Evolutionary conservation across 2,329 filamentous ascomycete species (phyloP), one percentile per base, ranked within the genome.

Genomic region (Aureobasidium sp.): DNA sequence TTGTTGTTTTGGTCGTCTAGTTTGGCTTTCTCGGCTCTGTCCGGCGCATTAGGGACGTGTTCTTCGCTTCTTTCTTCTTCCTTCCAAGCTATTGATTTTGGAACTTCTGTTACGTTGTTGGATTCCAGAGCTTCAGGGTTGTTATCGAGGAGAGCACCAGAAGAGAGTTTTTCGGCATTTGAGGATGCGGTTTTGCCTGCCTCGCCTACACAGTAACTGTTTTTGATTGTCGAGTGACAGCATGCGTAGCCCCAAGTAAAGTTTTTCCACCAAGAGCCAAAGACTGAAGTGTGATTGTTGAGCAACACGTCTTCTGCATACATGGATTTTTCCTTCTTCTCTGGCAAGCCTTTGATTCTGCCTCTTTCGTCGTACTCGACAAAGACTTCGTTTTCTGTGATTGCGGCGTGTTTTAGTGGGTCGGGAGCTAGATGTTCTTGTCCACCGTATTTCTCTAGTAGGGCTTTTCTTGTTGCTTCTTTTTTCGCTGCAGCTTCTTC

Each of bases 211-310:
- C 94, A 99, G 71, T 97, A 99, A 70, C 92, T 96, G 75, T 99
- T 97, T 77, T 96, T 97, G 65, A 96, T 84, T 26, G 86, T 87
- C 0, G 92, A 96, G 73, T 95, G 92, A 78, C 94, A 99, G 75
- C 94, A 99, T 26, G 89, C 84, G 75, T 96, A 99, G 1, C 94
- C 94, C 94, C 94, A 99, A 75, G 88, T 84, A 77, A 97, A 97
- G 71, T 90, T 87, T 59, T 86, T 84, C 94, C 94, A 99, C 94
- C 94, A 99, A 70, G 92, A 96, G 53, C 94, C 94, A 90, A 92
- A 99, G 3, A 96, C 87, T 0, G 88, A 87, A 3, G 85, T 91
- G 76, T 99, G 94, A 71, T 99, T 99, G 78, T 96, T 93, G 73
- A 88, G 83, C 60, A 89, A 78, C 0, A 97, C 81, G 70, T 99